A percentile compares a stretch with the other conserved stretches of the same genome.
Conservation (phyloP, 139 green algal genomes). For the Micromonas pusilla region DNA sequence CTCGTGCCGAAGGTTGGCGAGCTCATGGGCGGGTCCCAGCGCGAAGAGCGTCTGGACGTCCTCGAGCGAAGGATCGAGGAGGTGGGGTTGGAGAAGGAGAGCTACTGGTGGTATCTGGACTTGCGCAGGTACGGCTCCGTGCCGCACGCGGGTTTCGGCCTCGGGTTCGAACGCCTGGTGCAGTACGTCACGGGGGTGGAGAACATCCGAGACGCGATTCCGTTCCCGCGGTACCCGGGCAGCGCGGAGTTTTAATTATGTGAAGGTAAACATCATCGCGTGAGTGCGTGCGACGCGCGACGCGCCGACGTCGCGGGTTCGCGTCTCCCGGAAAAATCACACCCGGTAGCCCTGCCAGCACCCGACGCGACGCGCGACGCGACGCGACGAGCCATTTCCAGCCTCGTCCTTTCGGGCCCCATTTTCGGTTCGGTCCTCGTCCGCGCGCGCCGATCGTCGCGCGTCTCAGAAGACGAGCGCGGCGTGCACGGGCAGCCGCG, state of each 20-base stretch:
- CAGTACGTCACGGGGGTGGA: slow-evolving; percentile 97
- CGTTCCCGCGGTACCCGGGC: slow-evolving; percentile 93
- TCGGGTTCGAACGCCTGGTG: slow-evolving; percentile 97
- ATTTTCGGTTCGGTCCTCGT: no score
- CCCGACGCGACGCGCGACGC: no score
- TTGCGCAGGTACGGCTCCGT: slow-evolving; percentile 85
- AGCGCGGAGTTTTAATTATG: slow-evolving; percentile 38
- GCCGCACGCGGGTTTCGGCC: slow-evolving; percentile 89
- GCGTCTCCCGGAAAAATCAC: no score
- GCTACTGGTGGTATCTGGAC: slow-evolving; percentile 92
- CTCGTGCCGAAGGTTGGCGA: slow-evolving; percentile 61
- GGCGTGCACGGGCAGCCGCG: no score
- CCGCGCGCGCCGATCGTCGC: no score
- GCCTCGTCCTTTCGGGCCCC: no score
- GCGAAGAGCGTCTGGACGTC: slow-evolving; percentile 69
- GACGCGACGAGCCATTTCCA: no score
- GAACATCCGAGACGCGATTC: slow-evolving; percentile 98
- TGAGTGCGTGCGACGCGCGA: background rate
- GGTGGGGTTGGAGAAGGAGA: slow-evolving; percentile 48
- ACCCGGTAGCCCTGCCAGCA: no score
- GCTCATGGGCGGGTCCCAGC: slow-evolving; percentile 63
- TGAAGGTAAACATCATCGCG: background rate
- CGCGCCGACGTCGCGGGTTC: background rate
- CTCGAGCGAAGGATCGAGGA: slow-evolving; percentile 43
- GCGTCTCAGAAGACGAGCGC: no score